Evolutionary conservation across 1,284 basidiomycete species (phyloP).

Genomic region (Lignosus rhinocerotis): DNA sequence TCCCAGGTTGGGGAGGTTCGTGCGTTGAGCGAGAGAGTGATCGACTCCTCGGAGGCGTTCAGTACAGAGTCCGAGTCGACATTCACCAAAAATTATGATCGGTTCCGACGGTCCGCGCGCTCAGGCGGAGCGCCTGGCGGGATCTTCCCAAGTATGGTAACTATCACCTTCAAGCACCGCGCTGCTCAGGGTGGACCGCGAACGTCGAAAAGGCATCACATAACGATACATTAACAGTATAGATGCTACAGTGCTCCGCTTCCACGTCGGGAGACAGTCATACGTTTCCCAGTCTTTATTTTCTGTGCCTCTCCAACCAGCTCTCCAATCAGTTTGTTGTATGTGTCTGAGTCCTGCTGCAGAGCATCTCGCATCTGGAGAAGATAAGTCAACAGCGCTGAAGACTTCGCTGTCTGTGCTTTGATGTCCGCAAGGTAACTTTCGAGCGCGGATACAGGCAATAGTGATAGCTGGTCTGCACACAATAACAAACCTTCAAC

Average conservation of each 20-base stretch:
- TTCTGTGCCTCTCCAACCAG: slow-evolving; percentile 83
- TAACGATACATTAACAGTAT: slow-evolving; percentile 11
- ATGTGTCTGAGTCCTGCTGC: slow-evolving; percentile 85
- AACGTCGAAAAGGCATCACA: neutral
- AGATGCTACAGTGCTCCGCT: slow-evolving; percentile 40
- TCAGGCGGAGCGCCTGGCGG: slow-evolving; percentile 2
- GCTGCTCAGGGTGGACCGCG: neutral
- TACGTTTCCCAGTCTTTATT: slow-evolving; percentile 60
- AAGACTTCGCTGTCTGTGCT: slow-evolving; percentile 70
- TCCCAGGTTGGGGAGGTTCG: neutral
- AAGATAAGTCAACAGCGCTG: slow-evolving; percentile 74
- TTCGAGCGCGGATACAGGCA: slow-evolving; percentile 69
- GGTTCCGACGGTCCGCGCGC: slow-evolving; percentile 10
- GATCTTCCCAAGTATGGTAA: neutral
- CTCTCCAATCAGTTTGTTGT: slow-evolving; percentile 80
- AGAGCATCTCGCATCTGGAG: slow-evolving; percentile 82
- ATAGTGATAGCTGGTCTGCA: slow-evolving; percentile 68
- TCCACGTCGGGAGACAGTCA: slow-evolving; percentile 49
- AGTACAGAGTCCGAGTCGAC: slow-evolving; percentile 4
- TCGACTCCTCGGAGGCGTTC: slow-evolving; percentile 9
- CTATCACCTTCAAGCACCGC: neutral
- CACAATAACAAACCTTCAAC: neutral
- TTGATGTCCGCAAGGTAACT: slow-evolving; percentile 66
- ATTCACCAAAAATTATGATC: slow-evolving; percentile 21
- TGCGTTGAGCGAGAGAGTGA: neutral